These are phyloP conservation scores for Paramecium caudatum DNA, from an alignment of 73 alveolate species.

Conservation along the genomic window DNA sequence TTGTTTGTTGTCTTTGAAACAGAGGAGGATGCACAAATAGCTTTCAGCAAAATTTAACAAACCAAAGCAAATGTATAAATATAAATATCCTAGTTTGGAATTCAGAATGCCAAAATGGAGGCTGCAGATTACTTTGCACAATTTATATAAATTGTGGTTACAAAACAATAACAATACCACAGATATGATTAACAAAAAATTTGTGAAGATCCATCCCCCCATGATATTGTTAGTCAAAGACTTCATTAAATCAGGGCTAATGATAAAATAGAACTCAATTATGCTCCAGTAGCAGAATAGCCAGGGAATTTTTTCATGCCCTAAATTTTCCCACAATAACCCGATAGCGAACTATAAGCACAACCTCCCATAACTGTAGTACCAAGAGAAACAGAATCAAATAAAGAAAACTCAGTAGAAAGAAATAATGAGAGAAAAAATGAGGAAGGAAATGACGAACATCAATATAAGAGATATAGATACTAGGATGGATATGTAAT, in stretches of 20 bases:
- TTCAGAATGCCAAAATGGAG: constrained; percentile 22
- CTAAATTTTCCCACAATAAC: background rate
- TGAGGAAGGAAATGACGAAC: background rate
- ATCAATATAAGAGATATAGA: background rate
- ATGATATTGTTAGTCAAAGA: constrained; percentile 17
- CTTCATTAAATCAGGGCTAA: constrained; percentile 5
- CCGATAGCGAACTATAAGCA: background rate
- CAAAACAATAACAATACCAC: background rate
- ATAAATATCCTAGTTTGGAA: background rate
- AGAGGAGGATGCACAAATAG: background rate
- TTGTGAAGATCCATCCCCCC: background rate
- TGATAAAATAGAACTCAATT: background rate
- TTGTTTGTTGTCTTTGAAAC: constrained; percentile 15
- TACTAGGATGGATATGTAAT: no score
- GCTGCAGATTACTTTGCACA: background rate
- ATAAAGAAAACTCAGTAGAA: constrained; percentile 41
- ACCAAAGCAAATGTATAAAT: constrained; percentile 30
- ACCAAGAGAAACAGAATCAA: constrained; percentile 34
- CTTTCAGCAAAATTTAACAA: constrained; percentile 21
- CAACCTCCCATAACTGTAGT: no score
- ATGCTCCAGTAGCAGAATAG: constrained; percentile 3
- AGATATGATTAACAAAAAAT: no score
- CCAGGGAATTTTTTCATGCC: background rate
- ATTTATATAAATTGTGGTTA: background rate
- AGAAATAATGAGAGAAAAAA: background rate